Evolutionary conservation across 345 rosid species (phyloP), one percentile per base, ranked within the genome.

Genomic region (Kernera saxatilis): DNA sequence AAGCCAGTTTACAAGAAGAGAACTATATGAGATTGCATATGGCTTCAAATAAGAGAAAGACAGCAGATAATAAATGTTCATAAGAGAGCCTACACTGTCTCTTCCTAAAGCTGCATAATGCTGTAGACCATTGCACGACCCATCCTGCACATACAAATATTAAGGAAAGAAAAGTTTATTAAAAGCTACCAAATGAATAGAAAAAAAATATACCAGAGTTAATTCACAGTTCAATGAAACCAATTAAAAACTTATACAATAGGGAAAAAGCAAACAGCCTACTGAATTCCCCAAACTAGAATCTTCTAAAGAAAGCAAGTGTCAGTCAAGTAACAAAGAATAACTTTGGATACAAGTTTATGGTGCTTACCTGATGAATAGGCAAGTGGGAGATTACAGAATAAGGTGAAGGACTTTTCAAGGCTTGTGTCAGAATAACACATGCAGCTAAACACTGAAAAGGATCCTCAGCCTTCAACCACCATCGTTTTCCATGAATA

Each of bases 31-130:
- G 57, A 33, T 50, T 25, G 63, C 32, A 61, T 57, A 41, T 27
- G 7, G 18, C 69, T 40, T 29, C 25, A 32, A 40, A 50, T 15
- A 67, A 43, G 39, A 54, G 27, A 67, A 32, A 22, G 44, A 26
- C 7, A 73, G 15, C 21, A 50, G 12, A 18, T 17, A 2, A 45
- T 14, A 54, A 36, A 27, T 62, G 30, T 69, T 45, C 66, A 68
- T 58, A 18, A 74, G 77, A 48, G 65, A 80, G 64, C 94, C 18
- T 84, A 94, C 99, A 81, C 82, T 83, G 77, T 91, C 87, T 80
- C 98, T 89, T 81, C 99, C 99, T 73, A 94, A 77, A 70, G 99
- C 99, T 70, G 99, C 97, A 82, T 94, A 94, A 76, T 94, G 99
- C 72, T 94, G 98, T 63, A 94, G 77, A 73, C 99, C 99, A 79